These are phyloP conservation scores for Capsicum chinense DNA, from an alignment of 257 asterid species.

Conservation along the genomic window DNA sequence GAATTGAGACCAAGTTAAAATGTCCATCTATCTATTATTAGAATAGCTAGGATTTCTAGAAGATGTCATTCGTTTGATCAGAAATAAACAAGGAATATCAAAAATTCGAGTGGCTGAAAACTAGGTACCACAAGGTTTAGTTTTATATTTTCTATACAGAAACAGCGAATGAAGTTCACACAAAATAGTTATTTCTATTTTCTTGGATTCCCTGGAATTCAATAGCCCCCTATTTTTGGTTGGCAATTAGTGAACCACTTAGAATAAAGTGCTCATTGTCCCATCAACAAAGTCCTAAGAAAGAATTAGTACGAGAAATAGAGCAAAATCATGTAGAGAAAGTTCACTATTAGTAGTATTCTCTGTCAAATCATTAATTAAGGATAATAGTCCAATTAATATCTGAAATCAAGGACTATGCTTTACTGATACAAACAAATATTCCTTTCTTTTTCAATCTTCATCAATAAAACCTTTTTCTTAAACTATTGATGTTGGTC, in stretches of 20 bases:
- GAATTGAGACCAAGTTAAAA: too few relatives aligned
- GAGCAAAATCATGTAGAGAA: background rate
- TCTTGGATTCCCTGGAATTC: background rate
- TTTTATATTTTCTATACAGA: background rate
- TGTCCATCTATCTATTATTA: too few relatives aligned
- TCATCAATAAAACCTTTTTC: conserved; percentile 1
- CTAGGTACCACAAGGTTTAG: too few relatives aligned
- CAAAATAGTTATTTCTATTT: background rate
- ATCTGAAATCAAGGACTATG: conserved; percentile 3
- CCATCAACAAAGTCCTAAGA: background rate
- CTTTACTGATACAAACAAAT: background rate
- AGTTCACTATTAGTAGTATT: background rate
- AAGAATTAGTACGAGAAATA: background rate
- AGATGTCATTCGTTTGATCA: too few relatives aligned
- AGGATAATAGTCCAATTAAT: background rate
- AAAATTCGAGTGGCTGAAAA: too few relatives aligned
- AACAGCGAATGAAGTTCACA: background rate
- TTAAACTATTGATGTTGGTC: background rate
- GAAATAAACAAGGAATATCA: too few relatives aligned
- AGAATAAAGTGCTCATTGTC: conserved; percentile 5
- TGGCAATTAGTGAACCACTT: background rate
- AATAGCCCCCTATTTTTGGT: background rate
- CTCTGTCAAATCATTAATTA: background rate
- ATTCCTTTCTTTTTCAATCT: conserved; percentile 1
- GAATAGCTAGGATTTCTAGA: too few relatives aligned